phyloP scores from a whole-genome alignment of 2,329 filamentous ascomycete species.

The Emergomyces pasteurianus region DNA sequence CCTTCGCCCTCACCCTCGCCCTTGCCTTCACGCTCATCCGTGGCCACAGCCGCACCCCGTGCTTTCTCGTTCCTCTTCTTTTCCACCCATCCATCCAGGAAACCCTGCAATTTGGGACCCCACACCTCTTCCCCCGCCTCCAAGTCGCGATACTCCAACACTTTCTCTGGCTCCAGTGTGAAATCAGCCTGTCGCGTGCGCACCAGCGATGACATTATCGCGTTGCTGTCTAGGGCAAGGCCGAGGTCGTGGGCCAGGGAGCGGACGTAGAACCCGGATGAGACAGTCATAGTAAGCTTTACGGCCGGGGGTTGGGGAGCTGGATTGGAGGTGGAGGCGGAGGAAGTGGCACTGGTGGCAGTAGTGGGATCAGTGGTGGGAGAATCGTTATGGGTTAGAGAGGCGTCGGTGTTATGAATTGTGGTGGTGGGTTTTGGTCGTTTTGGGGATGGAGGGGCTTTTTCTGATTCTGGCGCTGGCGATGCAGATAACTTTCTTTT shows the following conservation, averaged over 20 bases:
- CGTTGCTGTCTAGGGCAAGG: conserved; percentile 65
- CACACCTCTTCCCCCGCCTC: conserved; percentile 66
- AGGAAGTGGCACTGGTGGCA: background rate
- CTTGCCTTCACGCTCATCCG: background rate
- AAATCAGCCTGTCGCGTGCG: conserved; percentile 76
- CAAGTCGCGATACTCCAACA: conserved; percentile 68
- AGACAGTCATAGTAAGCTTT: conserved; percentile 79
- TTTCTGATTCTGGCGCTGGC: background rate
- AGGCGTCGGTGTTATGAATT: background rate
- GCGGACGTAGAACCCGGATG: conserved; percentile 92
- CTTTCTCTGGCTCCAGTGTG: conserved; percentile 54
- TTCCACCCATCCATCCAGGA: conserved; percentile 43
- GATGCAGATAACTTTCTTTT: background rate
- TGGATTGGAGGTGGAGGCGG: conserved; percentile 4
- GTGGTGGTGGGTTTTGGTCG: conserved; percentile 1
- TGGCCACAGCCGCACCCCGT: background rate
- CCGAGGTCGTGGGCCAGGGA: conserved; percentile 89
- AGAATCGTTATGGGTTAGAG: background rate
- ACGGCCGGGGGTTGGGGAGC: conserved; percentile 50
- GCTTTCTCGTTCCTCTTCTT: conserved; percentile 21
- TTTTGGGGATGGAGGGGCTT: background rate
- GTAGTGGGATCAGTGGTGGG: background rate
- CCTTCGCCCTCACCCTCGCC: background rate
- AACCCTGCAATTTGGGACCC: conserved; percentile 58
- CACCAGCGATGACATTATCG: conserved; percentile 72